phyloP scores from a whole-genome alignment of 192 early-diverging fungal genomes.

The Mortierella claussenii region DNA sequence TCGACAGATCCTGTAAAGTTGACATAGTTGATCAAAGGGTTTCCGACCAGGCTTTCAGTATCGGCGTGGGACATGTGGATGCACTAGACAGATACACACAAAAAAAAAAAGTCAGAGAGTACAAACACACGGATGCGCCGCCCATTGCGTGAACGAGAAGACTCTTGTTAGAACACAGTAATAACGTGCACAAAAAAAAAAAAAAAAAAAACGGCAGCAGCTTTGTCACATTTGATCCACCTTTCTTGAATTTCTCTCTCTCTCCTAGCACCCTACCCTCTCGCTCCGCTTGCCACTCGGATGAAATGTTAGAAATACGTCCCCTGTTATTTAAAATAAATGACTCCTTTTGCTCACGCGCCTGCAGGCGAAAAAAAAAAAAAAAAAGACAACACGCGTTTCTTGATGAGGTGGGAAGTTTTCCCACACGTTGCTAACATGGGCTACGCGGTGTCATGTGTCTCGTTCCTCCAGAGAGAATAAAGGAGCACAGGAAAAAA shows the following conservation, averaged over 20 bases:
- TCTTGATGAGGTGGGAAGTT: no score
- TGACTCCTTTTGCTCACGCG: no score
- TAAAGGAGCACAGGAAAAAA: not conserved
- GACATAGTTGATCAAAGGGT: slow-evolving; percentile 72
- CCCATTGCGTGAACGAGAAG: no score
- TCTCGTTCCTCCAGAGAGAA: not conserved
- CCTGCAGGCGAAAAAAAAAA: no score
- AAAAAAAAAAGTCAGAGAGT: not conserved
- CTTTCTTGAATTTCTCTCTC: not conserved
- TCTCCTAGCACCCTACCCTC: not conserved
- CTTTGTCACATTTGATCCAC: slow-evolving; percentile 28
- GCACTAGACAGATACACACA: slow-evolving; percentile 50
- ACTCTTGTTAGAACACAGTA: no score
- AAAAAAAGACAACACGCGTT: no score
- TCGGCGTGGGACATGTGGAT: slow-evolving; percentile 62
- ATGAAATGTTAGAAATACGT: slow-evolving; percentile 42
- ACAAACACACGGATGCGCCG: not conserved
- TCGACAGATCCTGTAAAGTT: slow-evolving; percentile 84
- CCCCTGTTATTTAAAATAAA: not conserved
- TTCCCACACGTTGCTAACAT: not conserved
- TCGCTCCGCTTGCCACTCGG: slow-evolving; percentile 1
- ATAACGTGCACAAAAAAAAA: no score
- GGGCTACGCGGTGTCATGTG: not conserved
- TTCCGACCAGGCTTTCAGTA: slow-evolving; percentile 60
- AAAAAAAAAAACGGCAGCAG: no score